These are phyloP conservation scores for Clausena lansium DNA, from an alignment of 345 rosid species.

Conservation along the genomic window DNA sequence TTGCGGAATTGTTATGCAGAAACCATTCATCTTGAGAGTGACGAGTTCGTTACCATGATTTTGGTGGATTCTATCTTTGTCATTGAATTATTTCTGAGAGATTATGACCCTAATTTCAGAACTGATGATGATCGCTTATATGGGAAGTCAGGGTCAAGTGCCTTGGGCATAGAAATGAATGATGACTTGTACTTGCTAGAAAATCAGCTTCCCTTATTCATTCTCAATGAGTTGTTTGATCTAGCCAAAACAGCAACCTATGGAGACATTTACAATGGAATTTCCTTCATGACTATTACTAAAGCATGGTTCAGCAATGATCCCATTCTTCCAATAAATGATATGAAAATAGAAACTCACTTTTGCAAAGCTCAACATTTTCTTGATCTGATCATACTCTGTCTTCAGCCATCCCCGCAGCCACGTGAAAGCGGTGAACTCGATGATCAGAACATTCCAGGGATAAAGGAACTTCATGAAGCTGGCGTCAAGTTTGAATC, in stretches of 20 bases:
- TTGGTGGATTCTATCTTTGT: slow-evolving; percentile 10
- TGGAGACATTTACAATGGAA: fast-evolving
- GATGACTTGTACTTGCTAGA: slow-evolving; percentile 24
- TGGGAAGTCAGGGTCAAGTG: background rate
- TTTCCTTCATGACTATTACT: background rate
- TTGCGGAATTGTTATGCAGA: too few species aligned
- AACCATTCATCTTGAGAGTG: too few species aligned
- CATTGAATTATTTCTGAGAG: slow-evolving; percentile 15
- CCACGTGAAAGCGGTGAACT: background rate
- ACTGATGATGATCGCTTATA: background rate
- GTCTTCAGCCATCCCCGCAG: background rate
- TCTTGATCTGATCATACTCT: background rate
- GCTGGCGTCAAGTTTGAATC: background rate
- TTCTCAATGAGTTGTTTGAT: slow-evolving; percentile 11
- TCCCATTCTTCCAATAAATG: background rate
- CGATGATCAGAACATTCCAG: background rate
- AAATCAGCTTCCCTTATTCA: slow-evolving; percentile 33
- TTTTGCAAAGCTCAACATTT: background rate
- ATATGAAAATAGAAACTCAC: background rate
- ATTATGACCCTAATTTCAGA: too few species aligned
- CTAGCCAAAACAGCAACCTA: background rate
- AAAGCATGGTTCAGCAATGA: too few species aligned
- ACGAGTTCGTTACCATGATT: too few species aligned
- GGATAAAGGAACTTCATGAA: background rate
- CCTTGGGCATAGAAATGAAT: background rate